Evolutionary conservation across 306 rosid species (phyloP).

Genomic region (Vicia sativa): DNA sequence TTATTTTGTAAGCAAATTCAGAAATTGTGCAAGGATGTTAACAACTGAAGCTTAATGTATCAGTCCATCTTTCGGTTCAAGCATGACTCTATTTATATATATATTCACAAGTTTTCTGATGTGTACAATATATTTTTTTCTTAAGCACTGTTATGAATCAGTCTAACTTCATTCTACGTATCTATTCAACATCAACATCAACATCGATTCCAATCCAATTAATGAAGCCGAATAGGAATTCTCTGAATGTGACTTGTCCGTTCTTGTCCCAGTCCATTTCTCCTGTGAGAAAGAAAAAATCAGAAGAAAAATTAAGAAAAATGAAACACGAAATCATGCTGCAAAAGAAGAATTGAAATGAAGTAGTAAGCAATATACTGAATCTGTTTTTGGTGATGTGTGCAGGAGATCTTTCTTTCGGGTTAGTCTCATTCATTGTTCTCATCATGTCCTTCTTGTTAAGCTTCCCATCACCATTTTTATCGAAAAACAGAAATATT

Average conservation of each 20-base stretch:
- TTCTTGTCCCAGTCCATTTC: slow-evolving; percentile 93
- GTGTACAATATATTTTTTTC: slow-evolving; percentile 16
- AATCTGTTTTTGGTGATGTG: slow-evolving; percentile 61
- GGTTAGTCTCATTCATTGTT: slow-evolving; percentile 67
- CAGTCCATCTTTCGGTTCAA: too few relatives aligned
- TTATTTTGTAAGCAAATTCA: background rate
- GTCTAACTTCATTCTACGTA: slow-evolving; percentile 30
- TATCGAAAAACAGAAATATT: slow-evolving; percentile 76
- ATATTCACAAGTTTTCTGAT: background rate
- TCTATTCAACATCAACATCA: slow-evolving; percentile 67
- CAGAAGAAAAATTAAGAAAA: background rate
- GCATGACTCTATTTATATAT: too few relatives aligned
- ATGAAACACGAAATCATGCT: slow-evolving; percentile 22
- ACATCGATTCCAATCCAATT: slow-evolving; percentile 81
- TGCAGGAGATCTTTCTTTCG: slow-evolving; percentile 77
- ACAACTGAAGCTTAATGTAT: too few relatives aligned
- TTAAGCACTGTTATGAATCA: slow-evolving; percentile 5
- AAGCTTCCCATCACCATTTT: slow-evolving; percentile 79
- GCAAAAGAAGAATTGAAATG: slow-evolving; percentile 23
- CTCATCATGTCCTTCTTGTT: slow-evolving; percentile 72
- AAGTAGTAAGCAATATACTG: slow-evolving; percentile 64
- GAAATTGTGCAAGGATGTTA: background rate
- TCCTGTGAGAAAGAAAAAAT: slow-evolving; percentile 50
- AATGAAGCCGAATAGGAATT: slow-evolving; percentile 82
- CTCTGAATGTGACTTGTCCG: slow-evolving; percentile 78